Conservation (phyloP, 1,139 yeast genomes). For the Pichia sp. region DNA sequence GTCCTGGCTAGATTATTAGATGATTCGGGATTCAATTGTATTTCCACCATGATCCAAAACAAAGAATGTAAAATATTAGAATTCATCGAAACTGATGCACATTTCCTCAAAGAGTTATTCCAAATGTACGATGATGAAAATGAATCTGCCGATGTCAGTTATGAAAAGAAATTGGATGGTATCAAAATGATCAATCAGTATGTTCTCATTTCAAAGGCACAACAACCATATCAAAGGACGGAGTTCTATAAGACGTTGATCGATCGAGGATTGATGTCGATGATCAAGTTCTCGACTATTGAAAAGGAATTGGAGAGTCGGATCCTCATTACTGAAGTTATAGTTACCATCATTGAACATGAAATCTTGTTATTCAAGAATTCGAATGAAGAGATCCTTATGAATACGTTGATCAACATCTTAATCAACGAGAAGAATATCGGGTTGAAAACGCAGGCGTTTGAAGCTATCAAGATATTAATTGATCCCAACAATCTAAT, state of each 20-base stretch:
- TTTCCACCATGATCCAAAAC: conserved; percentile 62
- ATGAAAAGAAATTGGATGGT: conserved; percentile 58
- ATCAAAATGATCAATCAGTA: conserved; percentile 80
- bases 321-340: conserved; percentile 76
- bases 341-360: conserved; percentile 80
- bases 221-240: conserved; percentile 62
- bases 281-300: conserved; percentile 69
- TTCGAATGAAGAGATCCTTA: conserved; percentile 53
- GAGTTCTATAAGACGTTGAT: conserved; percentile 66
- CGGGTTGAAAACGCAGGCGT: conserved; percentile 79
- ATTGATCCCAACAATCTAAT: conserved; percentile 48
- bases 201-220: conserved; percentile 67
- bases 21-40: conserved; percentile 67
- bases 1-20: conserved; percentile 79
- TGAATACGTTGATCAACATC: conserved; percentile 59
- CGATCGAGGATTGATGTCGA: conserved; percentile 64
- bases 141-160: conserved; percentile 7
- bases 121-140: conserved; percentile 41
- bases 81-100: conserved; percentile 55
- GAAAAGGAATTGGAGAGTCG: conserved; percentile 52
- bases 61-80: conserved; percentile 72
- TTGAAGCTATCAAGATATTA: conserved; percentile 75
- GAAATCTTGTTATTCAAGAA: conserved; percentile 66
- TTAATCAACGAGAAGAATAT: conserved; percentile 62
- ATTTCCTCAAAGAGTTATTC: conserved; percentile 54